phyloP scores from a whole-genome alignment of 805 yeast species.

The Pichia heedii region DNA sequence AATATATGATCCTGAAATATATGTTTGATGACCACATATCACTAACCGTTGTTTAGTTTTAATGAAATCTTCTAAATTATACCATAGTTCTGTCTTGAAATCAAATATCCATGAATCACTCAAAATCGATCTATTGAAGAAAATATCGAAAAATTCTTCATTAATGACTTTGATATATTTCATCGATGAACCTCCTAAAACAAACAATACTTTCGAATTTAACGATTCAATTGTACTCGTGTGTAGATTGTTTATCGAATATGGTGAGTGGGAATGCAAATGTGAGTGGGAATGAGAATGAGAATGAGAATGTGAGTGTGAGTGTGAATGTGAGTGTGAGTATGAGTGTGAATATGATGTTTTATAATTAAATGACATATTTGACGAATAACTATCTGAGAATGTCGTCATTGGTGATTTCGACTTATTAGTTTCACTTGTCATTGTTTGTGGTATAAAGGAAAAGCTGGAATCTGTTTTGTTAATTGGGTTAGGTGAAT shows the following conservation, averaged over 20 bases:
- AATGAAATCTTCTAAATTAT: constrained; percentile 13
- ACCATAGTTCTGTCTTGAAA: constrained; percentile 36
- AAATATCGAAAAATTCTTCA: constrained; percentile 13
- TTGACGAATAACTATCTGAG: not conserved
- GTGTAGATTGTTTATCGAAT: constrained; percentile 1
- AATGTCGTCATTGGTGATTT: not conserved
- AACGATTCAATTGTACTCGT: constrained; percentile 6
- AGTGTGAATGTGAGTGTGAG: no score
- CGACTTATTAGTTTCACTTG: not conserved
- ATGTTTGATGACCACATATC: constrained; percentile 22
- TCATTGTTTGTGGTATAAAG: not conserved
- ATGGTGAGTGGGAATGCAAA: not conserved
- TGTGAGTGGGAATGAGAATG: not conserved
- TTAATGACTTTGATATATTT: constrained; percentile 17
- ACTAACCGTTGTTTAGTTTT: constrained; percentile 4
- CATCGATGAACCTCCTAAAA: constrained; percentile 27
- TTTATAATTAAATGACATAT: no score
- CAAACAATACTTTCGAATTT: constrained; percentile 17
- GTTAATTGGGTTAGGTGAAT: not conserved
- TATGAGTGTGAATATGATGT: no score
- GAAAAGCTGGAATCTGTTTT: not conserved
- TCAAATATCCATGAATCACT: constrained; percentile 48
- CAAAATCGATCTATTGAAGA: constrained; percentile 22
- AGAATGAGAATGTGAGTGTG: no score
- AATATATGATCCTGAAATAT: constrained; percentile 14